phyloP scores from a whole-genome alignment of 306 rosid genomes.

The Abrus precatorius region DNA sequence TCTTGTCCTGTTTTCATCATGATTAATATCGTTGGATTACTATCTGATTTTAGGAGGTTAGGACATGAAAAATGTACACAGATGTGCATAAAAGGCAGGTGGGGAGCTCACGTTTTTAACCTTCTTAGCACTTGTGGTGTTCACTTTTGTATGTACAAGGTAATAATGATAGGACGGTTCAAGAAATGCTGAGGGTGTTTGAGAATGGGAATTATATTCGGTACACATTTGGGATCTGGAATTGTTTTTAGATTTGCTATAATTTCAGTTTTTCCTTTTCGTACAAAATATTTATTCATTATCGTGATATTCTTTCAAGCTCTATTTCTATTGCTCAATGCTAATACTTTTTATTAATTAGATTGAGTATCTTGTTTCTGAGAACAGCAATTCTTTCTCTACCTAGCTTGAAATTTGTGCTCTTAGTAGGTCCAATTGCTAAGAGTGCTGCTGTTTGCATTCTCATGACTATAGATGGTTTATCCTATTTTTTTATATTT shows the following conservation, averaged over 20 bases:
- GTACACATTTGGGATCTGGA: background rate
- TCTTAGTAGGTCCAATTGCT: too few species aligned
- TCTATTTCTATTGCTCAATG: background rate
- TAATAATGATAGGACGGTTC: background rate
- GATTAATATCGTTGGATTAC: background rate
- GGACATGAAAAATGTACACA: background rate
- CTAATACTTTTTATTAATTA: background rate
- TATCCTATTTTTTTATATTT: background rate
- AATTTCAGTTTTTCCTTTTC: slow-evolving; percentile 1
- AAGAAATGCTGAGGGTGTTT: background rate
- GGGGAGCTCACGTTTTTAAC: background rate
- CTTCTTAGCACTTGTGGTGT: background rate
- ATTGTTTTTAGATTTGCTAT: background rate
- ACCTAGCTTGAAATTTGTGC: too few species aligned
- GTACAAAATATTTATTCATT: background rate
- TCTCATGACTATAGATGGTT: slow-evolving; percentile 31
- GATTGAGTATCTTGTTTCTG: background rate
- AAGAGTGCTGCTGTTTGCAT: background rate
- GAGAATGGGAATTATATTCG: background rate
- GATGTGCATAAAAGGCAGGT: background rate
- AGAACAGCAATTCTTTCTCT: too few species aligned
- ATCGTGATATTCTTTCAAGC: background rate
- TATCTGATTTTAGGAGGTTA: background rate
- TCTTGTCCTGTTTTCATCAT: background rate
- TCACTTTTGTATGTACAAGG: background rate